Conservation (phyloP, 768 basidiomycete genomes). For the Mycena latifolia region DNA sequence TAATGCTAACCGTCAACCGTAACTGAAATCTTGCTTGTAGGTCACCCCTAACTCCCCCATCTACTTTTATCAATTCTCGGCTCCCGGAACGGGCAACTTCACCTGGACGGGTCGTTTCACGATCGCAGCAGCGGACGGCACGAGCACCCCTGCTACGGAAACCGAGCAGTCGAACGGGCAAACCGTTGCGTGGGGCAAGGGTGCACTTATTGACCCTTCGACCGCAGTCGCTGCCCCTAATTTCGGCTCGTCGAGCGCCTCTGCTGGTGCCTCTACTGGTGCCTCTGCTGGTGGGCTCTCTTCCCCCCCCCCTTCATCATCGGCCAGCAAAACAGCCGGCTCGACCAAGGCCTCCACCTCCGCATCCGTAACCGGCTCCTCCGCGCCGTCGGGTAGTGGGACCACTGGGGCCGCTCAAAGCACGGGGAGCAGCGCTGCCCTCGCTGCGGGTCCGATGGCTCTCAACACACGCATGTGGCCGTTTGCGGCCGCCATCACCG, state of each 20-base stretch:
- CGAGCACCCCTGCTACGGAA: slow-evolving; percentile 62
- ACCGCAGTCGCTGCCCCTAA: slow-evolving; percentile 53
- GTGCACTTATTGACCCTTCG: slow-evolving; percentile 63
- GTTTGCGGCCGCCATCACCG: slow-evolving; percentile 27
- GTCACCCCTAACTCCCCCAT: slow-evolving; percentile 74
- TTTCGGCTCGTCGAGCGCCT: slow-evolving; percentile 30
- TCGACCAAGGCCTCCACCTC: neutral
- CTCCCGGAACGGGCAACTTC: slow-evolving; percentile 52
- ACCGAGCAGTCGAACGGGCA: slow-evolving; percentile 62
- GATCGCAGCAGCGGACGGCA: slow-evolving; percentile 66
- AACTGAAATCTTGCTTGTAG: slow-evolving; percentile 45
- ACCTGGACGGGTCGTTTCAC: slow-evolving; percentile 85
- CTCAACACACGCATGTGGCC: slow-evolving; percentile 28
- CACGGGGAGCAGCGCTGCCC: slow-evolving; percentile 27
- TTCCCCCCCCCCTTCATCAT: neutral
- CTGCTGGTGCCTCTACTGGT: neutral
- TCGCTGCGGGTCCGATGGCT: slow-evolving; percentile 19
- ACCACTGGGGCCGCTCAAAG: neutral
- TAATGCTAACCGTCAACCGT: neutral
- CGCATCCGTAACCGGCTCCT: no score
- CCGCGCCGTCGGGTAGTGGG: neutral
- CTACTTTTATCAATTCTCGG: slow-evolving; percentile 86
- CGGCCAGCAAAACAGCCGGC: neutral
- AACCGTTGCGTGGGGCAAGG: slow-evolving; percentile 76
- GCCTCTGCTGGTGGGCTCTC: neutral